Percentiles rank a stretch among this genome's conserved stretches.
Evolutionary conservation across 148 eudicot genomes (phyloP).

Genomic region (Dianthus caryophyllus): DNA sequence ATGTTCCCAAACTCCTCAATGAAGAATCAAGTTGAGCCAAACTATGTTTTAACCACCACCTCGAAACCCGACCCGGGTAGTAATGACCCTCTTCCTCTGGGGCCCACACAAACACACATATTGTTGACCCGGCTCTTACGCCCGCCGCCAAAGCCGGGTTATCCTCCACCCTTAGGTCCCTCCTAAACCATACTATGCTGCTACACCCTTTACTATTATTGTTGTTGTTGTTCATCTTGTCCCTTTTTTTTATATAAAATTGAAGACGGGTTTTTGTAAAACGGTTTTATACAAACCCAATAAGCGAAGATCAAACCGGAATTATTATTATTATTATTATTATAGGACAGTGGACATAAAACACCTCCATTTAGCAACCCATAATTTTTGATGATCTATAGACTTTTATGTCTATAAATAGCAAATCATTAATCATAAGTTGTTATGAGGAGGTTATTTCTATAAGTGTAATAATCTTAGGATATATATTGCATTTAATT

Average conservation of each 20-base stretch:
- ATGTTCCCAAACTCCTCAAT: constrained; percentile 72
- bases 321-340: no score
- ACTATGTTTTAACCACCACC: constrained; percentile 99
- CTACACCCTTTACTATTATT: constrained; percentile 32
- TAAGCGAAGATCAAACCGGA: no score
- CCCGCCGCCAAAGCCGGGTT: constrained; percentile 91
- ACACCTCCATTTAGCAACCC: no score
- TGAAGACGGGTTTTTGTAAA: no score
- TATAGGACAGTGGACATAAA: no score
- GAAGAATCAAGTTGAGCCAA: constrained; percentile 79
- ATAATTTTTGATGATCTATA: no score
- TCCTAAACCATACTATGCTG: constrained; percentile 98
- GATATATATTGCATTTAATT: constrained; percentile 19
- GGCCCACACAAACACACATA: constrained; percentile 82
- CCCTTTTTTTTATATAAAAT: not conserved
- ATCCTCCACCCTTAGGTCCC: constrained; percentile 94
- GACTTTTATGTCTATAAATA: no score
- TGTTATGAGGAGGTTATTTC: no score
- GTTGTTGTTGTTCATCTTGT: constrained; percentile 37
- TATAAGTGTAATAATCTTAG: not conserved
- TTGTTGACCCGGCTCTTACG: constrained; percentile 72
- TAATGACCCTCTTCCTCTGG: constrained; percentile 97
- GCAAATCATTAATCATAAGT: no score
- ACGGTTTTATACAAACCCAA: no score
- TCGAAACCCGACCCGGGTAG: constrained; percentile 89